phyloP scores from a whole-genome alignment of 2,329 filamentous ascomycete species.

The Meredithiella fracta region DNA sequence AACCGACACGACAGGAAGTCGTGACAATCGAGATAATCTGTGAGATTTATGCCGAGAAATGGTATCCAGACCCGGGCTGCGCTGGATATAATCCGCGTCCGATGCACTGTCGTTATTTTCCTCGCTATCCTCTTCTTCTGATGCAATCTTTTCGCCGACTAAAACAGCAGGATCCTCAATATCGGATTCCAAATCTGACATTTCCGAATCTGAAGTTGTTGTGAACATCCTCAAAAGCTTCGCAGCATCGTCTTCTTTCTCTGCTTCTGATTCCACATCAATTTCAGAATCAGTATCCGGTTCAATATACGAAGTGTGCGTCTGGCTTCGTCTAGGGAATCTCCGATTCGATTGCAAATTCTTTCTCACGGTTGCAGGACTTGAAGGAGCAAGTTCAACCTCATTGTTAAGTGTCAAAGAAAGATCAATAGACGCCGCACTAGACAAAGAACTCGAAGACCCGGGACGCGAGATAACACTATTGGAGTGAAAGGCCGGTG shows the following conservation, averaged over 20 bases:
- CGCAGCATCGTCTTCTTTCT: background rate
- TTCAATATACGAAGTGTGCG: slow-evolving; percentile 4
- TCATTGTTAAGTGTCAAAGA: background rate
- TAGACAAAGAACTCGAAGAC: background rate
- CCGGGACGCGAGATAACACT: background rate
- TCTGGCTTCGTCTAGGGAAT: background rate
- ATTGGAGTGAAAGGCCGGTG: background rate
- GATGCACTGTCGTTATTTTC: background rate
- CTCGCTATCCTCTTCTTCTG: background rate
- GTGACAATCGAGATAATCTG: background rate
- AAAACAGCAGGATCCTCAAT: background rate
- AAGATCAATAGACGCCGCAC: background rate
- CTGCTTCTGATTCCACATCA: background rate
- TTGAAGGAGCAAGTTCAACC: background rate
- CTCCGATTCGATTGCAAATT: background rate
- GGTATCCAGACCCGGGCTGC: background rate
- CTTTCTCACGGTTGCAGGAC: background rate
- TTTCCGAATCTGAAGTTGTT: background rate
- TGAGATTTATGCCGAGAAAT: background rate
- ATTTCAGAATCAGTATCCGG: slow-evolving; percentile 1
- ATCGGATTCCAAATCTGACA: background rate
- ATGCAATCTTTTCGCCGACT: too few species aligned
- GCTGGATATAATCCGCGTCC: background rate
- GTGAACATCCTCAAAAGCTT: background rate
- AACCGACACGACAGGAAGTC: background rate